Base-by-base conservation (phyloP, 1,139 yeast species). In the Saccharomyces pastorianus region DNA sequence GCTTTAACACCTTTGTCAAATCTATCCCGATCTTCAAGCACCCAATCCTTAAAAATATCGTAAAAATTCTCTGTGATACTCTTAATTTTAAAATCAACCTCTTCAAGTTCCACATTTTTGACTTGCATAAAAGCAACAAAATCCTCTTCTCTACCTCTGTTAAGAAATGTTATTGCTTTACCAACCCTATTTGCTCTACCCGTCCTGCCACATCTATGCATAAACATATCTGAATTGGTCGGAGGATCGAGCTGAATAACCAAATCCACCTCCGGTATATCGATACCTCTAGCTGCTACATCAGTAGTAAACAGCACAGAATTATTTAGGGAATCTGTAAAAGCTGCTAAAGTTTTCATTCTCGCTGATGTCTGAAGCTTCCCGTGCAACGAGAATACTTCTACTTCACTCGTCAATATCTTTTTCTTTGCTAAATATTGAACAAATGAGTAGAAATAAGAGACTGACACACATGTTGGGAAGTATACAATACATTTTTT, bases 211-310 rank as follows among this genome's bases (percentile, higher is more conserved):
- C 93, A 85, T 63, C 98, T 78, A 68, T 90, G 97, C 51, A 89
- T 75, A 64, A 90, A 90, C 59, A 87, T 83, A 63, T 85, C 93
- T 0, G 96, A 88, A 61, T 88, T 96, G 0, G 91, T 85, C 0
- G 98, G 97, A 2, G 97, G 96, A 59, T 90, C 96, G 42, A 89
- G 62, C 67, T 90, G 97, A 8, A 90, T 74, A 3, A 90, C 96
- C 44, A 90, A 72, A 64, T 91, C 97, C n/a, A 90, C 96, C 56
- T 89, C 93, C 1, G 96, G 96, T 32, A 90, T 83, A 73, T 91
- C 98, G 32, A 91, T 81, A 47, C 98, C 98, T 69, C 98, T 77
- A 0, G 96, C 96, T 1, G 97, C 96, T 27, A 86, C 91, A 73
- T 86, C 95, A 0, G 95, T 86, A 4, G 93, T 84, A 72, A 91